phyloP scores from a whole-genome alignment of 306 rosid genomes.

The Glycyrrhiza uralensis region DNA sequence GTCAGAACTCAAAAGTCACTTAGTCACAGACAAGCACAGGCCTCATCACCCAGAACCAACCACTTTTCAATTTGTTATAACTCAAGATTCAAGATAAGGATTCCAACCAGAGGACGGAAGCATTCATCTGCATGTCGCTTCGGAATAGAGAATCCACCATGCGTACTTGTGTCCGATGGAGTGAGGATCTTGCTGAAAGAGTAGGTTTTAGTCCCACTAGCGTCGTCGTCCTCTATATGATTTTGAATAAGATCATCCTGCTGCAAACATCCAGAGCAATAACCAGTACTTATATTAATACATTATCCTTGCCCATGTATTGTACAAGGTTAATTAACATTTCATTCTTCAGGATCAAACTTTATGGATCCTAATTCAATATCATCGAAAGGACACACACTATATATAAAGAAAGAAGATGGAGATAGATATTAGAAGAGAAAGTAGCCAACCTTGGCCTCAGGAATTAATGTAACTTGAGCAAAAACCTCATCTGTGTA shows the following conservation, averaged over 20 bases:
- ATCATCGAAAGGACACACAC: neutral
- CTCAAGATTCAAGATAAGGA: constrained; percentile 11
- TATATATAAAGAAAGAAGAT: neutral
- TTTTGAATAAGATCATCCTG: constrained; percentile 24
- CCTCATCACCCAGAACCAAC: neutral
- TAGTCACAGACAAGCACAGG: neutral
- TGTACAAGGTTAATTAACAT: neutral
- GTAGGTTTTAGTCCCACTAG: neutral
- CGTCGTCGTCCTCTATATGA: constrained; percentile 14
- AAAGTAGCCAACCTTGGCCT: constrained; percentile 31
- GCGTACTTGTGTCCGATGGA: constrained; percentile 67
- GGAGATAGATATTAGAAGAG: neutral
- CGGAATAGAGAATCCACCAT: constrained; percentile 74
- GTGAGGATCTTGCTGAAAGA: constrained; percentile 54
- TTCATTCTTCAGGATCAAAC: constrained; percentile 4
- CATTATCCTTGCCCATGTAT: neutral
- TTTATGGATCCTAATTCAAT: neutral
- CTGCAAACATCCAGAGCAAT: constrained; percentile 35
- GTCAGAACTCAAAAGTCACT: neutral
- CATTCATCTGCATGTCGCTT: constrained; percentile 53
- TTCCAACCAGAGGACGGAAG: constrained; percentile 64
- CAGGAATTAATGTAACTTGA: constrained; percentile 54
- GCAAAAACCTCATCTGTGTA: constrained; percentile 61
- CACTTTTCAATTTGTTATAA: no score
- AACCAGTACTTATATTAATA: neutral